Base-by-base conservation (phyloP, 2,329 filamentous ascomycete genomes). In the Zasmidium cellare region DNA sequence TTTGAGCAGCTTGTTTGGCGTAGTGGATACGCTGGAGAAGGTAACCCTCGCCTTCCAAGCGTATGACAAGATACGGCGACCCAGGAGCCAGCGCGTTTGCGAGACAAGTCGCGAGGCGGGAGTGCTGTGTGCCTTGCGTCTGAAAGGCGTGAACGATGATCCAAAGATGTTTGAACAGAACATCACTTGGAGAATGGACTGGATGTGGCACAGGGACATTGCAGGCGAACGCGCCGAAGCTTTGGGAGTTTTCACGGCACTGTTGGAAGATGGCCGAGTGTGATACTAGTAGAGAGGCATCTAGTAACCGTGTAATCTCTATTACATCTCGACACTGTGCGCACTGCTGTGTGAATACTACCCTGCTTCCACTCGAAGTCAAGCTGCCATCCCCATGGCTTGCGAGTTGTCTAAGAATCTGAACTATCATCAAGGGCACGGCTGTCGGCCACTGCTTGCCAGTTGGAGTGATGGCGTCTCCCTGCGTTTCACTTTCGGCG, bases 1-100 rank as follows among this genome's bases (percentile, higher is more conserved):
- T 3, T 44, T 56, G 14, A 23, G 25, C 14, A 47, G 11, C 9
- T 18, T 56, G 5, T 67, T 75, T 46, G 65, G 59, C 1, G 55
- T 56, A 24, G 60, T 66, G 24, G 50, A 35, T 2, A 49, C 53
- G 3, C 28, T 59, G 6, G 51, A 45, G 9, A 50, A 25, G 44
- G 51, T 51, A 2, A 46, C 56, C 5, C 41, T 24, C 18, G 24
- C 50, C 9, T 46, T 60, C 11, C 46, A 55, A 24, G 58, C 49
- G 5, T 60, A 38, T 41, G 58, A 57, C 44, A 55, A 46, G 16
- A 51, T 60, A 20, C 55, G 51, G 2, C 55, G 58, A 19, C 44
- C 22, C 16, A 47, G 58, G 16, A 44, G 44, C 3, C 58, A 58
- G 38, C 55, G 51, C 25, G 53, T 61, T 16, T 41, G 49, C 14